Percentiles rank a stretch among this genome's conserved stretches.
phyloP scores from a whole-genome alignment of 805 yeast genomes.

The Wickerhamiella siamensis region DNA sequence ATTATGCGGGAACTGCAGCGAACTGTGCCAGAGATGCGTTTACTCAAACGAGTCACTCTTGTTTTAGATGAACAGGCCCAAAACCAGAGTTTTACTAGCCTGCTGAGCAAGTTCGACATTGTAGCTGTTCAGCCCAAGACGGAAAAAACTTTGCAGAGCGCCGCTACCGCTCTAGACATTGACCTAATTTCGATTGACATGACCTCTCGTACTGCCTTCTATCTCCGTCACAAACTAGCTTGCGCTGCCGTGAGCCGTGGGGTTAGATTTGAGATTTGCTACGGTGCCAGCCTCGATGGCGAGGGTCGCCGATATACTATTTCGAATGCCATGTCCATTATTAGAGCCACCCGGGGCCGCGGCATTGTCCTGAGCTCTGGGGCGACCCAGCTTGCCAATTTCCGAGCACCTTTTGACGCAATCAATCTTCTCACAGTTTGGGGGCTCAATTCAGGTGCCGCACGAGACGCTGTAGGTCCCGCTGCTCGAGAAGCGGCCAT shows the following conservation, averaged over 20 bases:
- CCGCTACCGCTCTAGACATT: slow-evolving; percentile 62
- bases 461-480: slow-evolving; percentile 43
- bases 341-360: slow-evolving; percentile 66
- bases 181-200: slow-evolving; percentile 69
- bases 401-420: slow-evolving; percentile 55
- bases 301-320: slow-evolving; percentile 47
- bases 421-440: slow-evolving; percentile 48
- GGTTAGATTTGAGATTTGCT: slow-evolving; percentile 64
- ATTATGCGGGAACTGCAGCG: slow-evolving; percentile 21
- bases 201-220: slow-evolving; percentile 51
- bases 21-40: slow-evolving; percentile 29
- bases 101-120: slow-evolving; percentile 46
- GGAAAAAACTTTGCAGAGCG: slow-evolving; percentile 64
- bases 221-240: slow-evolving; percentile 67
- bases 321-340: slow-evolving; percentile 54
- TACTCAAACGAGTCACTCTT: slow-evolving; percentile 63
- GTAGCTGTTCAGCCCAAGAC: slow-evolving; percentile 67
- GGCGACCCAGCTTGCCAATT: slow-evolving; percentile 32
- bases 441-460: slow-evolving; percentile 54
- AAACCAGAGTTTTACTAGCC: slow-evolving; percentile 40
- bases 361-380: slow-evolving; percentile 77
- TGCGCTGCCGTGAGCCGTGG: slow-evolving; percentile 79
- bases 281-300: slow-evolving; percentile 33
- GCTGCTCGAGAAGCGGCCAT: slow-evolving; percentile 51
- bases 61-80: slow-evolving; percentile 65